Evolutionary conservation across 73 alveolate genomes (phyloP).

Genomic region (Stentor roeselii): DNA sequence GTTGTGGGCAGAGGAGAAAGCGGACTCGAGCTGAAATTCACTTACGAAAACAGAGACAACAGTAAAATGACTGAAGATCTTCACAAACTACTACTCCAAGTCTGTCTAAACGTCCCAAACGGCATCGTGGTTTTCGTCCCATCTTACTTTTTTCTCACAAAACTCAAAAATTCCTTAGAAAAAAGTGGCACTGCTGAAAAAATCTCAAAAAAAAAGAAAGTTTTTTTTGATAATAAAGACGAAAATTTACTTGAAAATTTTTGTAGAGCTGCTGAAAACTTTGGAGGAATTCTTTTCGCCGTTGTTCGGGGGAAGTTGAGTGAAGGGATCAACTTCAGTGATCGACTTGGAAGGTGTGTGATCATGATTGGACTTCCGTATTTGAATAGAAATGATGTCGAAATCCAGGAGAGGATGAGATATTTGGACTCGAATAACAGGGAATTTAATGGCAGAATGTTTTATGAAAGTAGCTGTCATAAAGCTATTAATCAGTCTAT

Average conservation of each 20-base stretch:
- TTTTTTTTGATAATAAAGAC: conserved; percentile 54
- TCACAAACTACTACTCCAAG: conserved; percentile 36
- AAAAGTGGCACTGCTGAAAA: background rate
- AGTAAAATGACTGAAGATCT: conserved; percentile 31
- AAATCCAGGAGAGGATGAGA: conserved; percentile 56
- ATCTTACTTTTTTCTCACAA: background rate
- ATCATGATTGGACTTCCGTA: conserved; percentile 79
- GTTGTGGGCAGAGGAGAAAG: conserved; percentile 47
- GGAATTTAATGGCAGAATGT: conserved; percentile 49
- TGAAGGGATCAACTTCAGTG: conserved; percentile 62
- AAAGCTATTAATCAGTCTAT: conserved; percentile 67
- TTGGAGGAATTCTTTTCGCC: conserved; percentile 56
- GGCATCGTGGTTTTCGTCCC: conserved; percentile 43
- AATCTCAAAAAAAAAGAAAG: conserved; percentile 36
- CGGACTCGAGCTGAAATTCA: conserved; percentile 28
- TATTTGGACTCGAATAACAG: conserved; percentile 44
- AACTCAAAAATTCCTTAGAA: background rate
- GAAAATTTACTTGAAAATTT: conserved; percentile 42
- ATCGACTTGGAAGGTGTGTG: conserved; percentile 66
- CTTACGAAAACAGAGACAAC: conserved; percentile 44
- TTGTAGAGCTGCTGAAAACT: conserved; percentile 38
- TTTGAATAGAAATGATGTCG: conserved; percentile 52
- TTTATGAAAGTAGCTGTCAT: conserved; percentile 56
- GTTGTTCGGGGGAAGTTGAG: conserved; percentile 64
- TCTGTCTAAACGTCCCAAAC: conserved; percentile 37